These are phyloP conservation scores for Coniophora puteana DNA, from an alignment of 1,284 basidiomycete species.

Conservation along the genomic window DNA sequence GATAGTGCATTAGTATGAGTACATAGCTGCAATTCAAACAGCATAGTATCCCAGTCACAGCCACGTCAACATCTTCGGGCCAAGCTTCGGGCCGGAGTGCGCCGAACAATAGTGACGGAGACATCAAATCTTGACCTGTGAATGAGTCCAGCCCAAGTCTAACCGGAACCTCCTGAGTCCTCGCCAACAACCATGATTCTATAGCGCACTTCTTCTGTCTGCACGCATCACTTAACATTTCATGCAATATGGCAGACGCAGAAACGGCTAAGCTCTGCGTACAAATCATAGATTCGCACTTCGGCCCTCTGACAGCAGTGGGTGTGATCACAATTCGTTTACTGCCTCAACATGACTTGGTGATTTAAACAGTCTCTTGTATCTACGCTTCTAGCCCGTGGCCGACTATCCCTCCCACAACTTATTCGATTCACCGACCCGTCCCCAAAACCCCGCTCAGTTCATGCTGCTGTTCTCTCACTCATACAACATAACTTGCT, in stretches of 20 bases:
- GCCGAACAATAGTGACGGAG: too few relatives aligned
- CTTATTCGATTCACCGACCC: constrained; percentile 61
- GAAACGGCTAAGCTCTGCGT: constrained; percentile 70
- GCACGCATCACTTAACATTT: neutral
- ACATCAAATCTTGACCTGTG: too few relatives aligned
- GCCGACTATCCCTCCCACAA: constrained; percentile 73
- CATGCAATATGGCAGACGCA: constrained; percentile 58
- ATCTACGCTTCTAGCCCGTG: constrained; percentile 79
- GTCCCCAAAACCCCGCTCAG: constrained; percentile 59
- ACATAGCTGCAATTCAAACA: too few relatives aligned
- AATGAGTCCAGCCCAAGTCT: too few relatives aligned
- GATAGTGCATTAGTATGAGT: too few relatives aligned
- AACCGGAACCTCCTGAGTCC: too few relatives aligned
- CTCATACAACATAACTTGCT: constrained; percentile 92
- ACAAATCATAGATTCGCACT: constrained; percentile 75
- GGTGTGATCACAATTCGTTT: constrained; percentile 21
- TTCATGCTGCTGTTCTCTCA: constrained; percentile 74
- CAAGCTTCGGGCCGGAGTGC: too few relatives aligned
- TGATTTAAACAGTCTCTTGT: constrained; percentile 63
- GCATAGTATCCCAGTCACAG: too few relatives aligned
- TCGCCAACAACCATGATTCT: too few relatives aligned
- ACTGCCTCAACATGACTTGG: neutral
- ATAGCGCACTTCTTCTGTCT: too few relatives aligned
- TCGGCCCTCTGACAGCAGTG: constrained; percentile 76
- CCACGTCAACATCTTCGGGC: too few relatives aligned